Percentiles rank a stretch among this genome's conserved stretches.
phyloP scores from a whole-genome alignment of 2,329 filamentous ascomycete genomes.

The Corinectria fuckeliana region DNA sequence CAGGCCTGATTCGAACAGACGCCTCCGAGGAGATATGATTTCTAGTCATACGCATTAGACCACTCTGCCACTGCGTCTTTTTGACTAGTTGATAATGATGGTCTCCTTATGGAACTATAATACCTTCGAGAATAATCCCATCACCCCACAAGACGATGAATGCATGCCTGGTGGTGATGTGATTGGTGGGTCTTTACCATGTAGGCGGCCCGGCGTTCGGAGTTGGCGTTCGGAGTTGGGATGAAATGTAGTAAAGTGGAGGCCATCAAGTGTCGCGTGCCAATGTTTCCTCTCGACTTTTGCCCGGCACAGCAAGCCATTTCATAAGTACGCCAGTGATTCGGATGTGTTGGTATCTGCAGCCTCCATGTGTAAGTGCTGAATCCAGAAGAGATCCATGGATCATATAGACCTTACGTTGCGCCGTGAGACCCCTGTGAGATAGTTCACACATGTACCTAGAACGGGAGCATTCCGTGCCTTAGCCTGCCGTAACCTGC shows the following conservation, averaged over 20 bases:
- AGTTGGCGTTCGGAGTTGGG: background rate
- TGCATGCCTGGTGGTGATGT: background rate
- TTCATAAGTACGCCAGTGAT: background rate
- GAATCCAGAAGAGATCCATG: background rate
- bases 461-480: background rate
- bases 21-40: too few relatives aligned
- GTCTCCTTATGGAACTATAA: background rate
- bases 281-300: background rate
- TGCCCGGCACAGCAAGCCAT: background rate
- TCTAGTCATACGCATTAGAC: conserved; percentile 44
- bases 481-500: background rate
- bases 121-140: background rate
- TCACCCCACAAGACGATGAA: too few relatives aligned
- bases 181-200: background rate
- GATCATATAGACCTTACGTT: too few relatives aligned
- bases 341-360: background rate
- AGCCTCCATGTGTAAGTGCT: too few relatives aligned
- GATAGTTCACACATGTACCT: background rate
- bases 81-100: background rate
- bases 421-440: background rate
- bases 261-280: background rate
- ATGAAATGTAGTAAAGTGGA: background rate
- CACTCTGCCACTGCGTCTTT: conserved; percentile 42
- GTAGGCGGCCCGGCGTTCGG: background rate
- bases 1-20: too few relatives aligned